Evolutionary conservation across 345 rosid species (phyloP).

Genomic region (Firmiana major): DNA sequence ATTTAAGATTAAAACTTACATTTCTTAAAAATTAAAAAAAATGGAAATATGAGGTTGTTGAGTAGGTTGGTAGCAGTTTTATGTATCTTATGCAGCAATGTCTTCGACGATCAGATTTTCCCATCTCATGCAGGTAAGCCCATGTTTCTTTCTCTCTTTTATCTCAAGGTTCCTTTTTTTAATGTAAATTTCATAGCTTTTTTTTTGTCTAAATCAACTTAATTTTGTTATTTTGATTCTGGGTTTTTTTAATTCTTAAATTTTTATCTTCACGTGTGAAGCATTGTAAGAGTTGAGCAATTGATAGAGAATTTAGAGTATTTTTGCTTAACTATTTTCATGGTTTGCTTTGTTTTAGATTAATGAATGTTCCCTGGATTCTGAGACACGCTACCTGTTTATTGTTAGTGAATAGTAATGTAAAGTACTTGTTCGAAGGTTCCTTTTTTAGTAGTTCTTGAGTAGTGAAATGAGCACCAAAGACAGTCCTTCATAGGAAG

Average conservation of each 20-base stretch:
- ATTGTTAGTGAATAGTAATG: not conserved
- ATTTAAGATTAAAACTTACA: not conserved
- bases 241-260: not conserved
- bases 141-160: not conserved
- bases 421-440: not conserved
- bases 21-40: not conserved
- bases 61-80: conserved; percentile 24
- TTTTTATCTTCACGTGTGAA: not conserved
- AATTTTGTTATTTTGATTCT: not conserved
- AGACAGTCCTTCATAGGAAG: not conserved
- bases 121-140: conserved; percentile 58
- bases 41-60: conserved; percentile 22
- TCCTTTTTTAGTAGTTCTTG: not conserved
- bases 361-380: not conserved
- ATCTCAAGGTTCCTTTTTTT: not conserved
- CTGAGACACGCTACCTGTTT: not conserved
- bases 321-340: not conserved
- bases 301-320: not conserved
- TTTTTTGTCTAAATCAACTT: no score
- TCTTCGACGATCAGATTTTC: conserved; percentile 58
- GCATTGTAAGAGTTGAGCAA: not conserved
- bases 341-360: not conserved
- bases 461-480: not conserved
- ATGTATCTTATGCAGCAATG: conserved; percentile 25
- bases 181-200: no score